Conservation (phyloP, 805 yeast species). For the Wickerhamiella dianesei region DNA sequence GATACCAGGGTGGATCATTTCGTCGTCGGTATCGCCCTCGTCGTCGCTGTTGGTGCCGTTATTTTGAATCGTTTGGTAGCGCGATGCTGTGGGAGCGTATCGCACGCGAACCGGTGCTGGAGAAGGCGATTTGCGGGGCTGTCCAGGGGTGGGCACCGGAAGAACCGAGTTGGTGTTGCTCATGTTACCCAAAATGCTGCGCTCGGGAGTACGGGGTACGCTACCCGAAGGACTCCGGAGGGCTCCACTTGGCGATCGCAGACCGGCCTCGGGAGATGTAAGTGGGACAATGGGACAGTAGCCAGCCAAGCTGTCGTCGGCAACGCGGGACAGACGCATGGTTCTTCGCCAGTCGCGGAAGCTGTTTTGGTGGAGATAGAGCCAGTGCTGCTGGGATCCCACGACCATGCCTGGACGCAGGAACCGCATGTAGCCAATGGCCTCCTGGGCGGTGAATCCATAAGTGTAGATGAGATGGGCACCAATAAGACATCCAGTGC, state of each 20-base stretch:
- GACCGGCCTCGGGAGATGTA: constrained; percentile 9
- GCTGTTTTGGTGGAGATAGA: constrained; percentile 88
- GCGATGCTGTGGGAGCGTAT: constrained; percentile 10
- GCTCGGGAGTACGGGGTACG: constrained; percentile 53
- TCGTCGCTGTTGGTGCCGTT: constrained; percentile 33
- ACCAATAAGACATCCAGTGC: constrained; percentile 96
- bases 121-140: constrained; percentile 56
- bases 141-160: constrained; percentile 91
- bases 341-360: constrained; percentile 94
- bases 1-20: constrained; percentile 24
- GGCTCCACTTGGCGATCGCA: constrained; percentile 2
- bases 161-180: constrained; percentile 63
- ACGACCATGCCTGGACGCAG: constrained; percentile 99
- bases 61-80: constrained; percentile 7
- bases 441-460: constrained; percentile 94
- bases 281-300: constrained; percentile 25
- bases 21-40: constrained; percentile 29
- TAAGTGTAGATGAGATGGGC: constrained; percentile 93
- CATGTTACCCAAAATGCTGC: constrained; percentile 54
- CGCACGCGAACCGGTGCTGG: constrained; percentile 8
- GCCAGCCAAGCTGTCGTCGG: constrained; percentile 33
- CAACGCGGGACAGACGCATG: constrained; percentile 59
- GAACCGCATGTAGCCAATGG: constrained; percentile 92
- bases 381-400: constrained; percentile 99
- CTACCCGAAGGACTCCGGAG: constrained; percentile 21